Evolutionary conservation across 2,329 filamentous ascomycete species (phyloP), one percentile per base, ranked within the genome.

Genomic region (Xylaria sp.): DNA sequence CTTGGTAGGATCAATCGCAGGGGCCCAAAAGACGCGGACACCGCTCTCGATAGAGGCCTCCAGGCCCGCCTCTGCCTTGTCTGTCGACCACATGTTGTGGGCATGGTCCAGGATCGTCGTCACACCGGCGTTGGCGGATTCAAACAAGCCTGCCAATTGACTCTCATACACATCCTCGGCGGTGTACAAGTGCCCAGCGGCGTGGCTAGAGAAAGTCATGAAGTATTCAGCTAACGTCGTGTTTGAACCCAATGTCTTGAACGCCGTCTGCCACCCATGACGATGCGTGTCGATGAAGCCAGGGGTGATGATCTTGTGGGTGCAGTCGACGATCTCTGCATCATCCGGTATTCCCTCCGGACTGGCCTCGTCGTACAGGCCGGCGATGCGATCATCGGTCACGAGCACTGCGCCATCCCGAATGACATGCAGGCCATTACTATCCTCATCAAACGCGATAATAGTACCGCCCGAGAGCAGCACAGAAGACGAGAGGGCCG

Each of bases 241-340:
- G 71, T 89, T 86, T 7, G 85, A 83, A 0, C 70, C 83, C 1
- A 89, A 71, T 0, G 86, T 87, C 72, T 85, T 86, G 72, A 83
- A 82, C 9, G 80, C 84, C 0, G 86, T 88, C 72, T 88, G 85
- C 87, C 86, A 88, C 0, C 82, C 81, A 68, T 87, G 85, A 1
- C 83, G 82, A 70, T 89, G 86, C 0, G 85, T 88, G 75, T 88
- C 84, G 65, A 89, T 79, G 75, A 89, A 88, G 8, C 87, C 86
- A 0, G 86, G 84, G 0, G 82, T 82, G 60, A 88, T 79, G 66
- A 88, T 88, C 72, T 86, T 85, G 61, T 82, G 79, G 0, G 79
- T 80, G 47, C 82, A 82, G 69, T 88, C 82, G n/a, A 88, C 77
- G 1, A 82, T 68, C 59, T 85, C 79, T 1, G 78, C 78, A 19